Base-by-base conservation (phyloP, 2,329 filamentous ascomycete species). In the Colletotrichum sublineola region DNA sequence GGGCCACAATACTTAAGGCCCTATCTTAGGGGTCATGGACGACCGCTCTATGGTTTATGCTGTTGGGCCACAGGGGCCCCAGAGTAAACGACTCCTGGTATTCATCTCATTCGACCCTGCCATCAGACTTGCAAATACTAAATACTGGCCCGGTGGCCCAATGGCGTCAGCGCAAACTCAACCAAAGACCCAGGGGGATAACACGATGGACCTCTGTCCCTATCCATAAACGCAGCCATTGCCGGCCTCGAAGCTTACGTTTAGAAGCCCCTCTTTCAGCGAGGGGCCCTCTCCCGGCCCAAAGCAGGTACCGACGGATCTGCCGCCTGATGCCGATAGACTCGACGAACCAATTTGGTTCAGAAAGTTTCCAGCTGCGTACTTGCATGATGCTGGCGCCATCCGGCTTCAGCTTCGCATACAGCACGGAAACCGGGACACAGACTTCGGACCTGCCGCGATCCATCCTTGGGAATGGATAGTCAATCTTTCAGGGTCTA, bases 41-140 rank as follows among this genome's bases (percentile, higher is more conserved):
- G 84, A 87, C n/a, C 78, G 84, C 14, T 82, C 81, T 6, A 72
- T 88, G 24, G 77, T 88, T 4, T 89, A 87, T 75, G 78, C 82
- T 9, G 81, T 80, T 0, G 82, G 81, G 1, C 73, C 73, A 4
- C 66, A 63, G 0, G 53, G 56, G 9, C 64, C 73, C 4, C 71
- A 75, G 29, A 79, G 77, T 14, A 69, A 75, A 36, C 76, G 79
- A 36, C 81, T 82, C 0, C 72, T 86, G 14, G 79, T 86, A 0
- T 81, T 86, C 57, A 71, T 86, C 2, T 81, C 80, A 8, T 86
- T 84, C 71, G 84, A 86, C 74, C 82, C 85, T 1, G 76, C 77
- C 8, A 79, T 84, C n/a, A 77, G 76, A 38, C 75, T 86, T 29
- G 63, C 63, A 5, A 78, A 77, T 0, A 70, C 77, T 55, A 50